Evolutionary conservation across 441 rosid species (phyloP).

Genomic region (Arabidopsis lyrata): DNA sequence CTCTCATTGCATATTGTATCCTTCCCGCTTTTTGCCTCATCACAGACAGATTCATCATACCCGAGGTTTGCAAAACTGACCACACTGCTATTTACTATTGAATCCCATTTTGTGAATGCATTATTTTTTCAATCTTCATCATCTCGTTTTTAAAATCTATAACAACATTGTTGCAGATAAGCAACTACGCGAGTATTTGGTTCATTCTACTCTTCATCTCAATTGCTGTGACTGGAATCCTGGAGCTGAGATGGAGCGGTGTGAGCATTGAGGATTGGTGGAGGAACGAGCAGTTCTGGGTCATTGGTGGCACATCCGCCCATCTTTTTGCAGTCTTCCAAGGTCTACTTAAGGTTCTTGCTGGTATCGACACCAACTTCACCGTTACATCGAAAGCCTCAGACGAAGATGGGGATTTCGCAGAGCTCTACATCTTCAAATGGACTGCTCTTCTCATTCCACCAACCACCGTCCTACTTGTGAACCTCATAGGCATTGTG

Average conservation of each 20-base stretch:
- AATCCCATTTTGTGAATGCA: neutral
- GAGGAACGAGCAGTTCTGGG: conserved; percentile 99
- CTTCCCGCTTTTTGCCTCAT: conserved; percentile 98
- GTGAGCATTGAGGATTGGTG: conserved; percentile 96
- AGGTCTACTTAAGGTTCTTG: conserved; percentile 94
- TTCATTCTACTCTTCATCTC: conserved; percentile 90
- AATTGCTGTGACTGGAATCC: conserved; percentile 82
- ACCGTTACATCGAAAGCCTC: conserved; percentile 97
- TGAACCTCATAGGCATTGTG: conserved; percentile 92
- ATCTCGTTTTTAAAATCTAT: conserved; percentile 21
- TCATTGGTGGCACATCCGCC: conserved; percentile 97
- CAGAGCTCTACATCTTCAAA: conserved; percentile 94
- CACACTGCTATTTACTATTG: conserved; percentile 16
- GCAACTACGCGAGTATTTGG: conserved; percentile 97
- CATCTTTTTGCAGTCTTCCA: conserved; percentile 98
- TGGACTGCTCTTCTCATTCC: conserved; percentile 99
- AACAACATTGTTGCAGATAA: conserved; percentile 65
- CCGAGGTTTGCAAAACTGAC: conserved; percentile 65
- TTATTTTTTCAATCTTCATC: neutral
- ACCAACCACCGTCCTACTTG: conserved; percentile 85
- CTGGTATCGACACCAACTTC: conserved; percentile 95
- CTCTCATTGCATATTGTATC: conserved; percentile 84
- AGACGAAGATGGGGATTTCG: conserved; percentile 89
- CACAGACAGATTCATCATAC: conserved; percentile 88
- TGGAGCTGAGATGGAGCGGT: conserved; percentile 96